Conservation (phyloP, 345 rosid species). For the Mercurialis annua region DNA sequence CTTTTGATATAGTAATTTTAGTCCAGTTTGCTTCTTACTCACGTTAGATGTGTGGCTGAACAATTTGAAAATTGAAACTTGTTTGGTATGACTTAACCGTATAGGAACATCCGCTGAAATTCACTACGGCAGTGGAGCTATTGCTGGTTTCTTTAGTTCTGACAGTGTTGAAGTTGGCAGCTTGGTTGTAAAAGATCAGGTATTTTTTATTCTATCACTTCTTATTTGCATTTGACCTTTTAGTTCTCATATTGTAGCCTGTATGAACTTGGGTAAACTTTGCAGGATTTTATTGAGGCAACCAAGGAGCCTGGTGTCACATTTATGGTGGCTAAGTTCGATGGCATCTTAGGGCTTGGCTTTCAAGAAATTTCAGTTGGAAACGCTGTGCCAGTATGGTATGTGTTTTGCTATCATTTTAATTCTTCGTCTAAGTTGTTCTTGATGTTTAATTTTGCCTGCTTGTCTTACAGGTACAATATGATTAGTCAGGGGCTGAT, state of each 20-base stretch:
- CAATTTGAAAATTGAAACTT: not conserved
- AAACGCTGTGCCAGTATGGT: constrained; percentile 32
- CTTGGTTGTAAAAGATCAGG: constrained; percentile 31
- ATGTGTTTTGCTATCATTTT: not conserved
- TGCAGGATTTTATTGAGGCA: constrained; percentile 34
- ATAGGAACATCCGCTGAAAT: constrained; percentile 29
- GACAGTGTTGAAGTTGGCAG: constrained; percentile 25
- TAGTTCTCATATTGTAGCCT: not conserved
- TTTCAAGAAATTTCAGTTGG: constrained; percentile 34
- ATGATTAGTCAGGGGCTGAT: constrained; percentile 31
- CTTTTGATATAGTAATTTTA: not conserved
- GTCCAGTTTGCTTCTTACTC: not conserved
- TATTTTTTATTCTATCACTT: not conserved
- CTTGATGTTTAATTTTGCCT: not conserved
- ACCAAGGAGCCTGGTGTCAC: constrained; percentile 29
- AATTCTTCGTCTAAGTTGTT: not conserved
- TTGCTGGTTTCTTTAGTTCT: constrained; percentile 31
- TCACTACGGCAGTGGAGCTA: constrained; percentile 28
- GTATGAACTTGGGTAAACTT: not conserved
- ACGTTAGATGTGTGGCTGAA: not conserved
- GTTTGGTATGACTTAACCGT: not conserved
- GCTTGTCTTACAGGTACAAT: constrained; percentile 24
- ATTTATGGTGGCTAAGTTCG: constrained; percentile 31
- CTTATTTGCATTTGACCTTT: not conserved
- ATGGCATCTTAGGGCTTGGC: constrained; percentile 34